Base-by-base conservation (phyloP, 208 protist species). In the Trypanosomatidae sp. region DNA sequence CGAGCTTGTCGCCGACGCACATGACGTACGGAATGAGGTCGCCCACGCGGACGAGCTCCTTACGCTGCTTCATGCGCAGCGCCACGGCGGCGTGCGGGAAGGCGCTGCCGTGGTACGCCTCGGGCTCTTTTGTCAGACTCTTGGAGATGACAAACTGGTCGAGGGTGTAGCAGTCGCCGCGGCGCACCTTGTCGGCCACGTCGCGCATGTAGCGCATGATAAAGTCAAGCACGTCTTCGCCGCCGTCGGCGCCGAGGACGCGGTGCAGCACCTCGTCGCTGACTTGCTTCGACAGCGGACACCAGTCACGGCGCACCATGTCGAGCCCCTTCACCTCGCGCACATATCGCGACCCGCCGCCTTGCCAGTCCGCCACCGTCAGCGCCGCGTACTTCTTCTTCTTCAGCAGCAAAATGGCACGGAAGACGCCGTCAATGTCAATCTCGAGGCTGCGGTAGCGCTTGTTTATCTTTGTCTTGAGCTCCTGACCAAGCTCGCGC, bases 281-380 rank as follows among this genome's bases (percentile, higher is more conserved):
- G 11, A 97, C 83, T 13, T 93, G 47, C 52, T 97, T 91, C 3
- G 96, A 94, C 10, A 99, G 69, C 13, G 85, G 84, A 71, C 97
- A 99, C 98, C 98, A 99, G 69, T 99, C 98, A 40, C 98, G 89
- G 16, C 98, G 82, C 24, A 99, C 98, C 42, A 99, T 91, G 66
- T 99, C 98, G 0, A 99, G 60, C 30, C 98, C 98, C 64, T 99
- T 99, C 6, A 96, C 71, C 60, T 98, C 94, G 28, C 73, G 71
- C 47, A 91, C 85, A 45, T 75, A 78, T 7, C 56, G 53, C 13
- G 61, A 66, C 15, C 80, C 72, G 39, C 84, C 75, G 6, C 61
- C 65, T 43, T 77, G 64, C 64, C 73, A 88, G 44, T 90, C 76
- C 15, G 74, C 61, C 24, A 92, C 78, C 6, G 53, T 69, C 11